Percentiles rank a stretch among this genome's conserved stretches.
Conservation (phyloP, 176 grass and related monocot species). For the Musa itinerans region DNA sequence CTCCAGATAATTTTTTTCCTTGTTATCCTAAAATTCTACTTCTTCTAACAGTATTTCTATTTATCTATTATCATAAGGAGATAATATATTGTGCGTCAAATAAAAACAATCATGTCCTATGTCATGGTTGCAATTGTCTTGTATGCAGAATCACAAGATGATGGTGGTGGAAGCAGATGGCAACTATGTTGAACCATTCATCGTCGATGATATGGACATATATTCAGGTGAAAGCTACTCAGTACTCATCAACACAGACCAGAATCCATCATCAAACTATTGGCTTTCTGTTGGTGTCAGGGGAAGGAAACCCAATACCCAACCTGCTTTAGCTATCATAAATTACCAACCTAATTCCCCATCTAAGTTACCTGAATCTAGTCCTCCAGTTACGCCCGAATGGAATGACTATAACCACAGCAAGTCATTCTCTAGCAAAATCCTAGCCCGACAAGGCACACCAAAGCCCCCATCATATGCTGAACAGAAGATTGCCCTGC, state of each 20-base stretch:
- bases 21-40: neutral
- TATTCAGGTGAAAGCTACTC: conserved; percentile 96
- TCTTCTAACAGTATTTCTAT: neutral
- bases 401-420: conserved; percentile 73
- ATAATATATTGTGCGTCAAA: neutral
- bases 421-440: conserved; percentile 54
- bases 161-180: conserved; percentile 88
- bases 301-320: conserved; percentile 49
- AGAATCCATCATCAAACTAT: conserved; percentile 59
- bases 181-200: conserved; percentile 71
- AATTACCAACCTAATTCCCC: conserved; percentile 51
- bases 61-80: neutral
- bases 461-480: conserved; percentile 31
- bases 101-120: neutral
- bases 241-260: conserved; percentile 55
- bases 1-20: neutral
- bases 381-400: conserved; percentile 38
- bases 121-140: neutral
- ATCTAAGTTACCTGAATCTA: conserved; percentile 30
- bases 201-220: conserved; percentile 70
- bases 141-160: conserved; percentile 58
- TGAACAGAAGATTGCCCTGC: conserved; percentile 45
- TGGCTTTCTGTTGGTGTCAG: conserved; percentile 68
- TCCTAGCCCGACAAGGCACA: conserved; percentile 39
- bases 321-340: conserved; percentile 50